Evolutionary conservation across 345 rosid genomes (phyloP).

Genomic region (Pugionium dolabratum): DNA sequence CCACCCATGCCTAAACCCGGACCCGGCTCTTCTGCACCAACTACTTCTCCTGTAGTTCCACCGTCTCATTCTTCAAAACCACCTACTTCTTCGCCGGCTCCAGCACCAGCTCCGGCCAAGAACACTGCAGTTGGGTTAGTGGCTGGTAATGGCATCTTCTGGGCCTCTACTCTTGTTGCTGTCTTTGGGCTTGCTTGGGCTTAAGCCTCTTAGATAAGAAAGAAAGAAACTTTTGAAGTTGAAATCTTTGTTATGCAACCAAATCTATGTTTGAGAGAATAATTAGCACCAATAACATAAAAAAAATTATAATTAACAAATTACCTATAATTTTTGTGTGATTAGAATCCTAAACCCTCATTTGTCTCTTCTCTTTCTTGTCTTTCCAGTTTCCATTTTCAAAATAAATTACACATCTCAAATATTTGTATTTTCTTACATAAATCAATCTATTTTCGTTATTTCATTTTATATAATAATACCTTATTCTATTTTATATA

Average conservation of each 20-base stretch:
- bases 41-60: neutral
- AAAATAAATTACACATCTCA: too few species aligned
- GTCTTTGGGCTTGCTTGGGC: constrained; percentile 32
- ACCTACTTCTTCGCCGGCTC: constrained; percentile 5
- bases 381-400: too few species aligned
- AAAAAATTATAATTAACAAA: too few species aligned
- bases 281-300: neutral
- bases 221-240: neutral
- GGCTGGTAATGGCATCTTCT: constrained; percentile 30
- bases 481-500: too few species aligned
- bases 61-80: neutral
- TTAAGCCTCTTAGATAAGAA: neutral
- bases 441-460: too few species aligned
- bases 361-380: too few species aligned
- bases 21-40: constrained; percentile 18
- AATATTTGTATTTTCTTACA: too few species aligned
- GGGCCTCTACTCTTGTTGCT: constrained; percentile 23
- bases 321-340: neutral
- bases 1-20: neutral
- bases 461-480: too few species aligned
- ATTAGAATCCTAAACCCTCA: too few species aligned
- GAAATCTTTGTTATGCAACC: constrained; percentile 9
- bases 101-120: constrained; percentile 29
- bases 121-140: constrained; percentile 24
- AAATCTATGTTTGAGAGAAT: constrained; percentile 15